phyloP scores from a whole-genome alignment of 2,329 filamentous ascomycete species.

The Monosporascus sp. region DNA sequence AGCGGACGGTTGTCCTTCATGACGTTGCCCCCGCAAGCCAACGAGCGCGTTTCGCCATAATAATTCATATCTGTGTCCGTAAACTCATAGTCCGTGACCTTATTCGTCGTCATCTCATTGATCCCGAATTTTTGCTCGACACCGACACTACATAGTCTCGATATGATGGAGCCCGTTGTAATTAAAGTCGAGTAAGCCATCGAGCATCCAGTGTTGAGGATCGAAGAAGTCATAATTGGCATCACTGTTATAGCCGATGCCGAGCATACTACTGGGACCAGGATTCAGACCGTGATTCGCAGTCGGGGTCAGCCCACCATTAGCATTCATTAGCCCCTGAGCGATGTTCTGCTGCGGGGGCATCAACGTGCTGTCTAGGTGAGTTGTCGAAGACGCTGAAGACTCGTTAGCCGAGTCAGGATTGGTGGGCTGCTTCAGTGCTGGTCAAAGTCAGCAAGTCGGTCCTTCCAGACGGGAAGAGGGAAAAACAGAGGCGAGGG shows the following conservation, averaged over 20 bases:
- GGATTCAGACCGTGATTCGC: conserved; percentile 39
- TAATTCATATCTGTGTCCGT: no score
- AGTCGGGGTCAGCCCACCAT: conserved; percentile 48
- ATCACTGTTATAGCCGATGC: conserved; percentile 53
- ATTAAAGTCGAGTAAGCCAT: conserved; percentile 76
- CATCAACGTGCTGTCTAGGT: conserved; percentile 55
- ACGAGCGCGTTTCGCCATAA: no score
- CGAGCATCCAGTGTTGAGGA: conserved; percentile 88
- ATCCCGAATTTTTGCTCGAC: background rate
- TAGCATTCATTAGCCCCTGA: conserved; percentile 41
- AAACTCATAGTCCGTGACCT: no score
- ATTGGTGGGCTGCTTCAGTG: conserved; percentile 80
- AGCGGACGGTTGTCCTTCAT: no score
- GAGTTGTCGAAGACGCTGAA: conserved; percentile 58
- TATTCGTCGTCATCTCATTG: no score
- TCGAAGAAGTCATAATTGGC: conserved; percentile 85
- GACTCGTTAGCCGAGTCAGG: conserved; percentile 73
- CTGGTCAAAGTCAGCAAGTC: conserved; percentile 39
- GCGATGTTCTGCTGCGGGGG: conserved; percentile 41
- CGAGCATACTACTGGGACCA: conserved; percentile 42
- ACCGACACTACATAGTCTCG: conserved; percentile 40
- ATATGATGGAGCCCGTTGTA: conserved; percentile 53
- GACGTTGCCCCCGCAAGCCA: no score
- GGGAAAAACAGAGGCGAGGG: conserved; percentile 7
- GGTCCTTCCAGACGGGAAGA: conserved; percentile 16